Base-by-base conservation (phyloP, 2,329 filamentous ascomycete species). In the Cordyceps cateniannulata region DNA sequence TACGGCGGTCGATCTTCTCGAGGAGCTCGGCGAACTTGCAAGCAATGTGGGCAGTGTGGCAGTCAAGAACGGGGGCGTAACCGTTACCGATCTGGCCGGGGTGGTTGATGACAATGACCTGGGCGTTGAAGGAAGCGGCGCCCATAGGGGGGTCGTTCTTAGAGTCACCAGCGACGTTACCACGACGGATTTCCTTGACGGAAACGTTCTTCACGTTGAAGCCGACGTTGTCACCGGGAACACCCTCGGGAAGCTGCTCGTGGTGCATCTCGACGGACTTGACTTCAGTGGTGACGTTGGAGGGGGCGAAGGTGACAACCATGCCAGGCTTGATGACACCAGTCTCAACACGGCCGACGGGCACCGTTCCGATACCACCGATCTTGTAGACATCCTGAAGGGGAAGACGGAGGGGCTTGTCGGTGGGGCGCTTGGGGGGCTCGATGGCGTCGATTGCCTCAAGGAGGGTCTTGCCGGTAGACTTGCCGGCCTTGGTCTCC, bases 181-280 rank as follows among this genome's bases (percentile, higher is more conserved):
- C 95, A 96, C 95, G 95, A 83, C 95, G 95, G 77, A 99, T 96
- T 81, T 99, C 95, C 93, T 99, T 99, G 84, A 99, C 95, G 81
- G 95, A 98, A 76, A 99, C 95, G 95, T 99, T 99, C 93, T 99
- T 99, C 84, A 99, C 93, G 91, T 99, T 99, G 93, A 99, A 99
- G 75, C 95, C 95, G 80, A 99, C 95, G 86, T 99, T 99, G 91
- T 99, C 95, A 88, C 95, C 95, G 76, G 95, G 95, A 70, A 90
- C 76, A 90, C 95, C 95, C 87, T 96, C 89, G 69, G 78, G 65
- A 72, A 99, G 93, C 89, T 97, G 93, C 86, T 97, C 91, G 92
- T 98, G 93, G 88, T 97, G 93, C 95, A 99, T 99, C 86, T 99
- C 95, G 75, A 99, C 95, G 81, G 93, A 98, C 92, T 99, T 99